Evolutionary conservation across 306 rosid genomes (phyloP), one percentile per base, ranked within the genome.

Genomic region (Amphicarpaea edgeworthii): DNA sequence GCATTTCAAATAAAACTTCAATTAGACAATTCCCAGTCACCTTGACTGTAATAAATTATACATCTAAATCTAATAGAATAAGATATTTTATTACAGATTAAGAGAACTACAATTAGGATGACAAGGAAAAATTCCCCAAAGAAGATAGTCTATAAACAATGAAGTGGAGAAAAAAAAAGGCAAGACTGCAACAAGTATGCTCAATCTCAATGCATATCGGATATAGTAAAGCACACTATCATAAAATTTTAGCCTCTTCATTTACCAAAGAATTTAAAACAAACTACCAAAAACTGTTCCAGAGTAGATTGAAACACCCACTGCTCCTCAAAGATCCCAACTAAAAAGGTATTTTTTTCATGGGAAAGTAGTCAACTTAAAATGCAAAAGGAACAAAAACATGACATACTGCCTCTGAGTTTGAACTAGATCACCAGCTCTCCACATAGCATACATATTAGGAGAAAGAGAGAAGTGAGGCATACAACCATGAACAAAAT

Each of bases 1-100:
- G 84, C 79, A 70, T 17, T n/a, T 15, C 15, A 50, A 41, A 23
- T 16, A 77, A 53, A 60, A 68, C 1, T 34, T 41, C 60, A 72
- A 53, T 69, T 51, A 84, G 70, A 26, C 2, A 58, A 63, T 19
- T 46, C 17, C 45, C 12, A 8, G 9, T 26, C 45, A 47, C 45
- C 76, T 17, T 58, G 77, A 50, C 67, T 43, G 24, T 20, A 23
- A 45, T 0, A 60, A 24, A 77, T 21, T 45, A 64, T 16, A 34
- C 65, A 43, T 55, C 34, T 15, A 71, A 66, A 77, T 8, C 28
- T 5, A 23, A 10, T 8, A 62, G 5, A 53, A 41, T 28, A 43
- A 53, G n/a, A 37, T 26, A 77, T 41, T 23, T 50, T 43, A 67
- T 12, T 16, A 41, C 32, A 37, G 54, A 50, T 7, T 2, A 24